These are phyloP conservation scores for Domatiomyces catenatus DNA, from an alignment of 2,329 filamentous ascomycete species.

Conservation along the genomic window DNA sequence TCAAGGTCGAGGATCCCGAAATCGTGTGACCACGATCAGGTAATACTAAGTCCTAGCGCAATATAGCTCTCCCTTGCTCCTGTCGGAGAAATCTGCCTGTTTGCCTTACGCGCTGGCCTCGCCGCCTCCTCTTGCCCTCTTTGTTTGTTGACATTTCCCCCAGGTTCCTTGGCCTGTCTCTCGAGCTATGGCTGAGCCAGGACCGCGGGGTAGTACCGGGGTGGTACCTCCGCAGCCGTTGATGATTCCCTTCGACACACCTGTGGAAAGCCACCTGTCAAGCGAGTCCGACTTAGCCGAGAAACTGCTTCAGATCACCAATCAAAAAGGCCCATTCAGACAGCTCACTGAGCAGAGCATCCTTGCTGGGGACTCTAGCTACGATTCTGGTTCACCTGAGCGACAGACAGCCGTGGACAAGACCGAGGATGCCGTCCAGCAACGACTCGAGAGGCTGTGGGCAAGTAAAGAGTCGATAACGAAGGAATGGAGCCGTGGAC, in stretches of 20 bases:
- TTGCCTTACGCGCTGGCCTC: background rate
- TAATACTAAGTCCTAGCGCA: background rate
- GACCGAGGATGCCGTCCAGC: background rate
- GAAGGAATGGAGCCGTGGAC: background rate
- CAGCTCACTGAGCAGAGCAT: conserved; percentile 53
- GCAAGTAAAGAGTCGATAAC: background rate
- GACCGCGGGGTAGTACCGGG: background rate
- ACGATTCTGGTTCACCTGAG: background rate
- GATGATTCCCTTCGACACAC: background rate
- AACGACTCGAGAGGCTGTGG: background rate
- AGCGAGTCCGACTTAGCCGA: background rate
- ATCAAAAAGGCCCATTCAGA: conserved; percentile 67
- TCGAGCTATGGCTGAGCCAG: background rate
- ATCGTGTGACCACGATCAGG: background rate
- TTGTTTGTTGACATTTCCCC: background rate
- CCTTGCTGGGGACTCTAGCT: background rate
- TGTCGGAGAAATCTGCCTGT: background rate
- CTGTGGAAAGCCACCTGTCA: background rate
- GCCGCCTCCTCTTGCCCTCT: background rate
- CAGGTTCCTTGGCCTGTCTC: background rate
- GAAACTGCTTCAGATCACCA: conserved; percentile 46
- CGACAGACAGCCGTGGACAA: background rate
- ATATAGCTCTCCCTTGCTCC: background rate
- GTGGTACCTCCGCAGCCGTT: background rate
- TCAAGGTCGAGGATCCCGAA: background rate